phyloP scores from a whole-genome alignment of 78 protist species.

The Chrysochromulina parva region DNA sequence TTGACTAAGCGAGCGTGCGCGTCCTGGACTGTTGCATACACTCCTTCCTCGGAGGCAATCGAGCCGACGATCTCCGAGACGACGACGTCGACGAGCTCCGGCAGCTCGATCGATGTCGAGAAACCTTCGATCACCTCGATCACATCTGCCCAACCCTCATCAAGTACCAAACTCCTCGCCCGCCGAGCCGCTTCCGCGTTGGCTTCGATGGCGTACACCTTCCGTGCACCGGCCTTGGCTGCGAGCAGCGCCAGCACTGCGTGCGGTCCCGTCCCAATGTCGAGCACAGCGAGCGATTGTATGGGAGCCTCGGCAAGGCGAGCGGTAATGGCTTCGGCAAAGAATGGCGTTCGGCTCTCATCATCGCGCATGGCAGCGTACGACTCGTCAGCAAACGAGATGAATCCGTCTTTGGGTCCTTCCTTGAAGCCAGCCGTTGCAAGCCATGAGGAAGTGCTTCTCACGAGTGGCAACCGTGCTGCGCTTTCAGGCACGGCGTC shows the following conservation, averaged over 20 bases:
- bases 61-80: slow-evolving; percentile 31
- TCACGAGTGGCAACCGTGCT: too few relatives aligned
- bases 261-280: slow-evolving; percentile 43
- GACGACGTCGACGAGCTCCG: background rate
- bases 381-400: background rate
- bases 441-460: too few relatives aligned
- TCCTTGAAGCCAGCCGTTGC: too few relatives aligned
- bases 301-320: background rate
- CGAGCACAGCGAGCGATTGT: background rate
- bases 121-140: slow-evolving; percentile 17
- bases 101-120: background rate
- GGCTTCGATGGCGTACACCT: slow-evolving; percentile 47
- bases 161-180: background rate
- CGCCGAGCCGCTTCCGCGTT: background rate
- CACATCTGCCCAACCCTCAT: background rate
- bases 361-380: background rate
- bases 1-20: background rate
- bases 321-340: background rate
- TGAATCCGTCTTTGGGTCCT: background rate
- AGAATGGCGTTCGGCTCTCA: background rate
- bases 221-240: slow-evolving; percentile 25
- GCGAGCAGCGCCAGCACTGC: slow-evolving; percentile 38
- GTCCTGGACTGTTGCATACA: slow-evolving; percentile 8
- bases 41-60: slow-evolving; percentile 28
- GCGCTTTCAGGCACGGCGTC: too few relatives aligned